These are phyloP conservation scores for Parastagonospora nodorum DNA, from an alignment of 2,329 filamentous ascomycete species.

Conservation along the genomic window DNA sequence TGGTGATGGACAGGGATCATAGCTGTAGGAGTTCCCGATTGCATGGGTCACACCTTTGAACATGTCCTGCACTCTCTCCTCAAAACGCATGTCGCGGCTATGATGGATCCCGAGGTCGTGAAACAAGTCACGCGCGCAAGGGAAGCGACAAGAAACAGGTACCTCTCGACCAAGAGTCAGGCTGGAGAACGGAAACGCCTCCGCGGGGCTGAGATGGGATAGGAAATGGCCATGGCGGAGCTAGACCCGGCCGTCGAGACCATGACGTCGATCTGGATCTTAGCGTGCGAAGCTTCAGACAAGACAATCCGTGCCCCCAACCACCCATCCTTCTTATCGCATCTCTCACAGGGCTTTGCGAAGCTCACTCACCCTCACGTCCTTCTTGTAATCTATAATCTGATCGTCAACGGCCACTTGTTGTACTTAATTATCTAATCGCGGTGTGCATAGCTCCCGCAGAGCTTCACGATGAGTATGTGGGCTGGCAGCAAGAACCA, in stretches of 20 bases:
- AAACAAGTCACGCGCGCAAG: too few relatives aligned
- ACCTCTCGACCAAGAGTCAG: too few relatives aligned
- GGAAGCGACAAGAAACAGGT: too few relatives aligned
- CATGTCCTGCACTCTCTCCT: too few relatives aligned
- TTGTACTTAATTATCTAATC: background rate
- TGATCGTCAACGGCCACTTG: background rate
- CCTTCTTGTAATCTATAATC: background rate
- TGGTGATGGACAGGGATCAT: constrained; percentile 13
- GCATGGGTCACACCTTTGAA: constrained; percentile 3
- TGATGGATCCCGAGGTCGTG: too few relatives aligned
- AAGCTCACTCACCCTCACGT: constrained; percentile 4
- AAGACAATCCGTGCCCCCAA: constrained; percentile 15
- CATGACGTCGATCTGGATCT: constrained; percentile 25
- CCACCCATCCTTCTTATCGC: background rate
- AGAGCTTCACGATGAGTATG: constrained; percentile 48
- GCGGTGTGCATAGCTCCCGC: constrained; percentile 18
- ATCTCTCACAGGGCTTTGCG: constrained; percentile 4
- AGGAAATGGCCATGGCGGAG: constrained; percentile 4
- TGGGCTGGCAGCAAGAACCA: constrained; percentile 60
- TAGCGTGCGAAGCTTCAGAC: constrained; percentile 20
- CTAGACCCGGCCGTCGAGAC: constrained; percentile 5
- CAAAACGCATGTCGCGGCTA: too few relatives aligned
- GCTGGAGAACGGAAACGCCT: background rate
- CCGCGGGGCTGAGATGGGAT: constrained; percentile 1
- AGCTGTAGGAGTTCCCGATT: background rate